Evolutionary conservation across 352 stramenopile species (phyloP), one percentile per base, ranked within the genome.

Genomic region (Poterioochromonas sp.): DNA sequence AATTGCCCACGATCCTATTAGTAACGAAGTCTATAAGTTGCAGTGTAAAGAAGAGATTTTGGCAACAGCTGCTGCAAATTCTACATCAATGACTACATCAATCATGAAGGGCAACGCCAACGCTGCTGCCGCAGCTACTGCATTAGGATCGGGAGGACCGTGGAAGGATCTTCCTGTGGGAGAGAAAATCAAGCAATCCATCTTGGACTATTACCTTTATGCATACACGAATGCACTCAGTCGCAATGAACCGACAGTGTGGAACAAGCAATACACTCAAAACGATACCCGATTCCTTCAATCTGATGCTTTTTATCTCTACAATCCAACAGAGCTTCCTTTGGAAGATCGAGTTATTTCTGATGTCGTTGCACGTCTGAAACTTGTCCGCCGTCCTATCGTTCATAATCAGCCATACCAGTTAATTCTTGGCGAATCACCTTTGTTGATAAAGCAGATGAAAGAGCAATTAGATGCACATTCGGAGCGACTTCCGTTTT

Each of bases 391-490:
- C 18, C 12, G 12, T 5, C 62, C 8, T 29, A 29, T 29, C 15
- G 26, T 26, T 5, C 47, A 73, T 54, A 15, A 2, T 12, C 5
- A 1, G 12, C n/a, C n/a, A n/a, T n/a, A n/a, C n/a, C 2, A 74
- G 53, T 40, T 54, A 8, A 54, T 54, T 54, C 37, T 81, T 18
- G 20, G 34, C 11, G 77, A 81, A 43, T 73, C 81, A 35, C 29
- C 77, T 35, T 26, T 32, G 39, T 79, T 81, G 26, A 41, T 81
- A 20, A 18, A 1, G 3, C 39, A 81, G n/a, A 2, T 81, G 32
- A 49, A 77, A 37, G 3, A 0, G 34, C 26, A 41, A 32, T 29
- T 81, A 3, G 15, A 79, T 18, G 43, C 8, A n/a, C 26, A 73
- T 3, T 5, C 29, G 11, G 26, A 40, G 39, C 34, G 11, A 1